Percentiles rank a stretch among this genome's conserved stretches.
These are phyloP conservation scores for Leucogyrophana mollusca DNA, from an alignment of 768 basidiomycete species.

Conservation along the genomic window DNA sequence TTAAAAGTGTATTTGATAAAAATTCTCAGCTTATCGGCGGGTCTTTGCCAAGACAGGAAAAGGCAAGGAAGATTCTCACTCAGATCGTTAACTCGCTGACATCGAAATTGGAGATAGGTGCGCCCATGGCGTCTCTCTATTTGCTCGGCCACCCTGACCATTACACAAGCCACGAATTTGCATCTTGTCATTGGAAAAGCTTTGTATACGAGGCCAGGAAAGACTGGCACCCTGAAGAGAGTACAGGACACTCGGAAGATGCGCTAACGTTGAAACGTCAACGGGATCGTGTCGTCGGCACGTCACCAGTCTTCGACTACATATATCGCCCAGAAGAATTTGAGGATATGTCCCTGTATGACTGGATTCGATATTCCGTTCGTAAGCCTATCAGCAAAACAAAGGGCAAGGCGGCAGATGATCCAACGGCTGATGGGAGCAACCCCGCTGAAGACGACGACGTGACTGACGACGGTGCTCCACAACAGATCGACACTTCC, in stretches of 20 bases:
- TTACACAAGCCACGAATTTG: constrained; percentile 36
- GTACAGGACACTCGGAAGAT: constrained; percentile 3
- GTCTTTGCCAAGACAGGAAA: constrained; percentile 3
- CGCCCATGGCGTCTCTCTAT: constrained; percentile 36
- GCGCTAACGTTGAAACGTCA: constrained; percentile 15
- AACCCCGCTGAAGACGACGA: neutral
- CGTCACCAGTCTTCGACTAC: constrained; percentile 33
- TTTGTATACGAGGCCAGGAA: constrained; percentile 25
- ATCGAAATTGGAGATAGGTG: constrained; percentile 35
- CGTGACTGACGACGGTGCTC: neutral
- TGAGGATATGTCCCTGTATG: constrained; percentile 21
- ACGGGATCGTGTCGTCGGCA: constrained; percentile 16
- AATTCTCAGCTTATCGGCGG: constrained; percentile 18
- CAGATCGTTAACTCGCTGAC: constrained; percentile 37
- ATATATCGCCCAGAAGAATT: constrained; percentile 20
- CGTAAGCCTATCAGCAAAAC: constrained; percentile 12
- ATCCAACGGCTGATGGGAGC: neutral
- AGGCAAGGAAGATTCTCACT: constrained; percentile 30
- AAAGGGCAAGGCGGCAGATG: neutral
- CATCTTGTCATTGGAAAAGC: constrained; percentile 30
- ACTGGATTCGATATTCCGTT: too few species aligned
- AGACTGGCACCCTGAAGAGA: constrained; percentile 9
- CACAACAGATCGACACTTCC: too few species aligned
- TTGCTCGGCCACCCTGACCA: constrained; percentile 36
- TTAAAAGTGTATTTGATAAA: constrained; percentile 20